Conservation (phyloP, 371 early-diverging fungal genomes). For the Mucor mucedo region DNA sequence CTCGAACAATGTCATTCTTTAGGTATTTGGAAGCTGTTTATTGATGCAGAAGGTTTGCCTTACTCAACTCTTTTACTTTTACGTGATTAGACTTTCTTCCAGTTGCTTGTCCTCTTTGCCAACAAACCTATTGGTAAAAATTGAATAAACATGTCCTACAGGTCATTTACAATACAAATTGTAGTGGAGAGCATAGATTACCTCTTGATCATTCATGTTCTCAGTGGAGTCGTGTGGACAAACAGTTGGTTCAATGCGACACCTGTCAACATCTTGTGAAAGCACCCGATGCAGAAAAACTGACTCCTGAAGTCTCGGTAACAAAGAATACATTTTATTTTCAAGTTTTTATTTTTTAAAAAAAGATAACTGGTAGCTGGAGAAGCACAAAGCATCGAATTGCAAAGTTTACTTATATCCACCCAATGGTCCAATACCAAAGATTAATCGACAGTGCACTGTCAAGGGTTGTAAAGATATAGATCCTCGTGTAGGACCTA, state of each 20-base stretch:
- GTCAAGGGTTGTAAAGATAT: constrained; percentile 33
- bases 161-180: not conserved
- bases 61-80: not conserved
- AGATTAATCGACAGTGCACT: constrained; percentile 13
- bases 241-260: constrained; percentile 25
- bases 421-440: constrained; percentile 5
- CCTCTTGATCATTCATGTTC: constrained; percentile 33
- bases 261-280: constrained; percentile 26
- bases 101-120: constrained; percentile 39
- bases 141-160: not conserved
- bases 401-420: constrained; percentile 16
- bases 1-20: constrained; percentile 29
- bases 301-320: constrained; percentile 19
- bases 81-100: constrained; percentile 34
- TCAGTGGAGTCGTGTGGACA: constrained; percentile 17
- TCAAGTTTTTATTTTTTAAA: not conserved
- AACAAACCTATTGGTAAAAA: constrained; percentile 26
- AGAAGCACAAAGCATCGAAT: constrained; percentile 25
- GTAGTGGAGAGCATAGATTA: constrained; percentile 40
- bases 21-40: constrained; percentile 17
- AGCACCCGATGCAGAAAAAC: constrained; percentile 1
- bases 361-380: constrained; percentile 14
- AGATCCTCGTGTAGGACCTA: constrained; percentile 35
- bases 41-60: not conserved
- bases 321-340: not conserved